Evolutionary conservation across 805 yeast genomes (phyloP), one percentile per base, ranked within the genome.

Genomic region (Lipomyces kockii): DNA sequence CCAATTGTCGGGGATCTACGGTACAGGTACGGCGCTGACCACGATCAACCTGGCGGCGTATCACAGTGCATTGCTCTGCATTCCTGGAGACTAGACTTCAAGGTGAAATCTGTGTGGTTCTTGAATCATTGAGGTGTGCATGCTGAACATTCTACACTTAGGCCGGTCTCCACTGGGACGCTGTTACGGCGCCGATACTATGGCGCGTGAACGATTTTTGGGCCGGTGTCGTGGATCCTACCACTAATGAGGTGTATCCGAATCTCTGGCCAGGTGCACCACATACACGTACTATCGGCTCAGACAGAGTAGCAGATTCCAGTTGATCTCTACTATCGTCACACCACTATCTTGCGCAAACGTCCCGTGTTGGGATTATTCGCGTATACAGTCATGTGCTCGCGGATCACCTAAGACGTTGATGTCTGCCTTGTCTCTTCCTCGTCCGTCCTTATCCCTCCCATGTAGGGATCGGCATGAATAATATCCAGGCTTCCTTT

Each of bases 1-100:
- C 71, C 72, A 9, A 25, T 69, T 2, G 63, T 67, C 9, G 71
- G 71, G 3, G 72, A 69, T 56, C 5, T 2, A 6, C 25, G 12
- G 49, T 68, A 69, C 60, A 65, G 66, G 11, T 58, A 54, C 35
- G 39, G 9, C 9, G 58, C 46, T 1, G 14, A 14, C 25, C n/a
- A 12, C 11, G n/a, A 11, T 14, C 17, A 20, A 22, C 49, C 22
- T 17, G 62, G 52, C 4, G 3, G n/a, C 11, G 25, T 27, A n/a
- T 11, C 54, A 0, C 20, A 53, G n/a, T 64, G 64, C 55, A 59
- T 68, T 11, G 71, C 71, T 54, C 56, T 68, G 56, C 71, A 68
- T 53, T 68, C 71, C 25, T 68, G 67, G 66, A 58, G 43, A 34
- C 35, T 68, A 22, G 62, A 55, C 9, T 58, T 62, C 17, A 66